Percentiles rank a stretch among this genome's conserved stretches.
phyloP scores from a whole-genome alignment of 1,139 yeast species.

The Arxiozyma heterogenica region DNA sequence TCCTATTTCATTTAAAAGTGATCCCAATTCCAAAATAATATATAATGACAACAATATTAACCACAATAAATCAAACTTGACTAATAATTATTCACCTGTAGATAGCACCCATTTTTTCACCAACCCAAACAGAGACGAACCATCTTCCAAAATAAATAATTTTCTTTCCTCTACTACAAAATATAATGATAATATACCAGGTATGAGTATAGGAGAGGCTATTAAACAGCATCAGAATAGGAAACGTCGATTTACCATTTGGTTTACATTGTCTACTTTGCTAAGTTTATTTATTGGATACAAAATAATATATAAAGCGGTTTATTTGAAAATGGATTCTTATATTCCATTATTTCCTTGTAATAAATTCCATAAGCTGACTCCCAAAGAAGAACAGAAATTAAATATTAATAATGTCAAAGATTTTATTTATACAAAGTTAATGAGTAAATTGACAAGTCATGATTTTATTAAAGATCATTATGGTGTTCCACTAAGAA shows the following conservation, averaged over 20 bases:
- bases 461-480: conserved; percentile 28
- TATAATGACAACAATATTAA: neutral
- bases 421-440: conserved; percentile 15
- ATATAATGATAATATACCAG: neutral
- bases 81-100: too few relatives aligned
- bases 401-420: conserved; percentile 19
- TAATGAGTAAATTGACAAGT: conserved; percentile 20
- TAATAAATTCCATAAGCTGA: conserved; percentile 19
- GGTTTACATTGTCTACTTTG: conserved; percentile 10
- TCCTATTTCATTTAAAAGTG: too few relatives aligned
- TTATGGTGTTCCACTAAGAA: conserved; percentile 26
- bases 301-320: conserved; percentile 23
- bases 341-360: conserved; percentile 26
- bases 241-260: conserved; percentile 11
- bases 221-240: conserved; percentile 14
- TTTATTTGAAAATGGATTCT: conserved; percentile 18
- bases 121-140: conserved; percentile 10
- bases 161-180: neutral
- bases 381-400: conserved; percentile 16
- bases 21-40: neutral
- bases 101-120: conserved; percentile 8
- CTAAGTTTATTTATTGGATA: conserved; percentile 23
- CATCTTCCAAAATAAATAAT: neutral
- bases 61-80: neutral
- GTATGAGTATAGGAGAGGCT: conserved; percentile 14